Percentiles rank a stretch among this genome's conserved stretches.
These are phyloP conservation scores for Penicillium sp. DNA, from an alignment of 2,329 filamentous ascomycete genomes.

Conservation along the genomic window DNA sequence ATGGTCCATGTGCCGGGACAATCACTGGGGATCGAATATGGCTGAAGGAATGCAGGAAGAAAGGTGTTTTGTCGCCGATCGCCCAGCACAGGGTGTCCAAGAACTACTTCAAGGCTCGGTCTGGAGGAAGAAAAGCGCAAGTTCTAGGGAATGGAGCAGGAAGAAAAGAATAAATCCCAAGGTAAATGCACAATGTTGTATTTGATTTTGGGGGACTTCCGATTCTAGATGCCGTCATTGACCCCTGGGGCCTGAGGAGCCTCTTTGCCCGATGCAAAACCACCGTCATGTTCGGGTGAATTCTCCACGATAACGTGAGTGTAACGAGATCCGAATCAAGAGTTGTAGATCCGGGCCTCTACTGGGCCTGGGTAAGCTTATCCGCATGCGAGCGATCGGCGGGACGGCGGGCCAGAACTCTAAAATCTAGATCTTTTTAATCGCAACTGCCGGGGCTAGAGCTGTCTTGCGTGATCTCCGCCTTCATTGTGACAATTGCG, in stretches of 20 bases:
- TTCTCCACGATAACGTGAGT: constrained; percentile 13
- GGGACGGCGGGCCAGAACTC: constrained; percentile 2
- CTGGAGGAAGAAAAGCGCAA: neutral
- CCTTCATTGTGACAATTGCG: constrained; percentile 6
- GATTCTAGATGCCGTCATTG: constrained; percentile 24
- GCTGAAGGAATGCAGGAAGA: neutral
- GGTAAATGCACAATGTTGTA: constrained; percentile 14
- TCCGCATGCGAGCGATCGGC: constrained; percentile 9
- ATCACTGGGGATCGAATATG: neutral
- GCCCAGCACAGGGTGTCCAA: constrained; percentile 11
- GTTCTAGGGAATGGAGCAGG: constrained; percentile 1
- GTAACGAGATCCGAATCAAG: constrained; percentile 20
- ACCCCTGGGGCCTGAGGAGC: constrained; percentile 12
- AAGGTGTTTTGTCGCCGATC: constrained; percentile 9
- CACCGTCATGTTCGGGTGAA: constrained; percentile 12
- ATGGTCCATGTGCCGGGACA: constrained; percentile 20
- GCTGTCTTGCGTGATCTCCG: constrained; percentile 5
- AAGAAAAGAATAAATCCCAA: neutral
- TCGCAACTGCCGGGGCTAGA: constrained; percentile 1
- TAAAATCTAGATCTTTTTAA: constrained; percentile 11
- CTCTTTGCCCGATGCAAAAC: constrained; percentile 6
- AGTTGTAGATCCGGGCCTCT: neutral
- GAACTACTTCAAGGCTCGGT: constrained; percentile 10
- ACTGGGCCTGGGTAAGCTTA: constrained; percentile 5
- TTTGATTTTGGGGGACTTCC: constrained; percentile 1